Conservation (phyloP, 306 rosid genomes). For the Castanea sativa region DNA sequence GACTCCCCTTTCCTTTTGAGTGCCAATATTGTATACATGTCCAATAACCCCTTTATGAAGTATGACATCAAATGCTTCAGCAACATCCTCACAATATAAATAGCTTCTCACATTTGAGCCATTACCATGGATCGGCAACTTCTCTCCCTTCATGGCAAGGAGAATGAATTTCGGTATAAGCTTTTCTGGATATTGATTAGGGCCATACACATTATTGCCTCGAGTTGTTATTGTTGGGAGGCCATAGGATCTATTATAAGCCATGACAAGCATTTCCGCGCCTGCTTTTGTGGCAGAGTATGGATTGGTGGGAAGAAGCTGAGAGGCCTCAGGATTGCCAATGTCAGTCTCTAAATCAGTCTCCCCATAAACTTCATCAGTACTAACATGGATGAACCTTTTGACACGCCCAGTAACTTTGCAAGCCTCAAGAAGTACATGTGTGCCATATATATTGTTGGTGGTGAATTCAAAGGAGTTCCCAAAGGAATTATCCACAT, state of each 20-base stretch:
- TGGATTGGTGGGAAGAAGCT: constrained; percentile 87
- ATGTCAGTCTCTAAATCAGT: constrained; percentile 87
- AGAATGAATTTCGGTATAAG: constrained; percentile 88
- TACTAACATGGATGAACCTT: constrained; percentile 93
- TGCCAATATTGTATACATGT: constrained; percentile 87
- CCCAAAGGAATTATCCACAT: constrained; percentile 87
- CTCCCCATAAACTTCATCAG: constrained; percentile 95
- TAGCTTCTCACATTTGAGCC: constrained; percentile 93
- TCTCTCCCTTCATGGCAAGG: constrained; percentile 79
- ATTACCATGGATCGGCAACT: constrained; percentile 90
- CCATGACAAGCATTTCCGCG: constrained; percentile 98
- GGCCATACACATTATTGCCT: constrained; percentile 91
- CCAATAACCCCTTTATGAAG: constrained; percentile 96
- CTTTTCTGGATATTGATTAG: constrained; percentile 88
- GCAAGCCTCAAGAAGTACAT: constrained; percentile 87
- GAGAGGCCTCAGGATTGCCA: constrained; percentile 93
- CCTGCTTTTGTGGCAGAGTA: constrained; percentile 96
- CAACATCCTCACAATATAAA: constrained; percentile 88
- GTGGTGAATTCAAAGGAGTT: constrained; percentile 91
- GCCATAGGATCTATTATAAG: constrained; percentile 84
- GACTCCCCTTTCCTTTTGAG: constrained; percentile 83
- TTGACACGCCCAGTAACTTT: constrained; percentile 84
- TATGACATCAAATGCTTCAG: constrained; percentile 88
- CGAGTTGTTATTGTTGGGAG: constrained; percentile 87
- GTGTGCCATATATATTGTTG: constrained; percentile 92